Percentiles rank a stretch among this genome's conserved stretches.
These are phyloP conservation scores for Staphylotrichum longicolle DNA, from an alignment of 495 filamentous ascomycete species.

Conservation along the genomic window DNA sequence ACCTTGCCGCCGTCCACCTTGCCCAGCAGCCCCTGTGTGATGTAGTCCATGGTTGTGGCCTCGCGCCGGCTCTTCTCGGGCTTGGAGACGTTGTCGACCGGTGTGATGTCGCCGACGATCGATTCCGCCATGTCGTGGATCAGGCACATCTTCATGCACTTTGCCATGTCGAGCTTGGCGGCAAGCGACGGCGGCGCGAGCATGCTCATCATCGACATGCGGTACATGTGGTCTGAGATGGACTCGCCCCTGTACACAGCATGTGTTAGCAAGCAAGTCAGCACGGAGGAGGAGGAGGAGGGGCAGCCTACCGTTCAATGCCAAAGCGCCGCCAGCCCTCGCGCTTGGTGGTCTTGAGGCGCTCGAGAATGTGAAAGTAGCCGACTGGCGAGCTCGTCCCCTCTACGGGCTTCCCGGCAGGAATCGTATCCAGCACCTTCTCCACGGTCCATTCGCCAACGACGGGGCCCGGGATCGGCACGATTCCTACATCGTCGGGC, in stretches of 20 bases:
- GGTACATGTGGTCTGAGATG: slow-evolving; percentile 98
- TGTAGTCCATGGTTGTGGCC: slow-evolving; percentile 83
- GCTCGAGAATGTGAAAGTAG: slow-evolving; percentile 91
- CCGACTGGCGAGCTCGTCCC: slow-evolving; percentile 72
- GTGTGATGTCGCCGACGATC: slow-evolving; percentile 94
- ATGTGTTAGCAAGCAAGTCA: slow-evolving; percentile 15
- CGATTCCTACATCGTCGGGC: slow-evolving; percentile 29
- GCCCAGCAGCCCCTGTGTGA: slow-evolving; percentile 68
- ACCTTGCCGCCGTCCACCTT: slow-evolving; percentile 66
- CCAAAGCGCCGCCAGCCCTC: slow-evolving; percentile 93
- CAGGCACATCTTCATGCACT: slow-evolving; percentile 89
- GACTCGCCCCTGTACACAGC: slow-evolving; percentile 59
- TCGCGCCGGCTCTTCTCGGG: slow-evolving; percentile 85
- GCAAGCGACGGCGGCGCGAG: slow-evolving; percentile 78
- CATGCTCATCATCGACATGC: slow-evolving; percentile 96
- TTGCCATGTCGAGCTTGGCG: slow-evolving; percentile 66
- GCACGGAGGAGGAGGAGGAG: background rate
- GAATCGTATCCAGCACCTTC: slow-evolving; percentile 46
- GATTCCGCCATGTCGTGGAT: slow-evolving; percentile 97
- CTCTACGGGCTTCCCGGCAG: slow-evolving; percentile 49
- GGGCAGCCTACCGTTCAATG: slow-evolving; percentile 53
- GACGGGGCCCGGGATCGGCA: slow-evolving; percentile 38
- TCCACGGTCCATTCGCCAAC: slow-evolving; percentile 50
- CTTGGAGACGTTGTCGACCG: slow-evolving; percentile 68
- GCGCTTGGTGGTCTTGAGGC: slow-evolving; percentile 90